Evolutionary conservation across 208 protist genomes (phyloP), one percentile per base, ranked within the genome.

Genomic region (Borovskyia barvae): DNA sequence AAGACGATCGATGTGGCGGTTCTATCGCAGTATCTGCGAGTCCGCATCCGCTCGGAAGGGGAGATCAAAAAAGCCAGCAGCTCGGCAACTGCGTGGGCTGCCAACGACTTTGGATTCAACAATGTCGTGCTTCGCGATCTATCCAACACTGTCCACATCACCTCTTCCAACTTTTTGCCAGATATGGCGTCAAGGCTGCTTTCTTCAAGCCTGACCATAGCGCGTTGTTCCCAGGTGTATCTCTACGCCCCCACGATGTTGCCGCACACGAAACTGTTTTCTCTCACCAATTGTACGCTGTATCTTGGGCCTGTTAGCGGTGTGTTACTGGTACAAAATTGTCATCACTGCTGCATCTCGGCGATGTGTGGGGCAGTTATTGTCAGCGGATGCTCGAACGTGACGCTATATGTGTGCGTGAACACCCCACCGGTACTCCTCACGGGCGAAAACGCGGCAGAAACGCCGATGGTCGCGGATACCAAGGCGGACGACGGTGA

Each of bases 1-100:
- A 89, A 81, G 49, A 85, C 83, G 0, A 94, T 94, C 39, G 86
- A 93, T 41, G 76, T 92, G 12, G 82, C 86, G 17, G 73, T 93
- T 17, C 67, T 96, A 2, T 83, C 87, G 14, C 90, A 96, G 74
- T 96, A 90, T 64, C 86, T 96, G 65, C 90, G 90, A 17, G 76
- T 84, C 33, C 83, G 87, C 39, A 87, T 95, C 42, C 67, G 88
- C 37, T 36, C 77, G 22, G 72, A 83, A 30, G 73, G 59, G 60
- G 85, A 92, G 19, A 58, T 95, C 2, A 63, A 63, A 17, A 63
- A 53, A 22, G 40, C 32, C 12, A 25, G 51, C 20, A 45, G 64
- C 19, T 26, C 11, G 49, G 37, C 64, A 14, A 2, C 25, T 1
- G 26, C 26, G 5, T n/a, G n/a, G n/a, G 30, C 54, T 20, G 54